Percentiles rank a stretch among this genome's conserved stretches.
Evolutionary conservation across 345 rosid species (phyloP).

Genomic region (Alliaria petiolata): DNA sequence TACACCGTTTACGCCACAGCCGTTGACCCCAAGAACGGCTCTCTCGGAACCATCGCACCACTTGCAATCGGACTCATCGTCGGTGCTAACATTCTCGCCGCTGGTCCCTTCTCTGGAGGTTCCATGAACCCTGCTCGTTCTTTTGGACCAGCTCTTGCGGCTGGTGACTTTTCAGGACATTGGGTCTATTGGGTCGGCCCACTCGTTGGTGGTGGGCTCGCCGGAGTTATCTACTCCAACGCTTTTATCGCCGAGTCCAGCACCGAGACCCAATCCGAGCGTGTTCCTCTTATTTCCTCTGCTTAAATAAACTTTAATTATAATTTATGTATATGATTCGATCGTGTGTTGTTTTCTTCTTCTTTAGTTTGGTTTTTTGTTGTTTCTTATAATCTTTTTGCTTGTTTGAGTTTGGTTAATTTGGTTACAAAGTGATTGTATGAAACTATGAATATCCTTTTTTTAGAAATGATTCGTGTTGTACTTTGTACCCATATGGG

Average conservation of each 20-base stretch:
- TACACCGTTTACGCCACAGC: conserved; percentile 92
- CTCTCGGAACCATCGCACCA: conserved; percentile 78
- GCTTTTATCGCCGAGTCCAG: conserved; percentile 40
- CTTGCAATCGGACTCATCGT: conserved; percentile 88
- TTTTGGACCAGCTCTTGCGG: conserved; percentile 79
- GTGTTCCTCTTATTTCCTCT: conserved; percentile 40
- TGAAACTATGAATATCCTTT: too few relatives aligned
- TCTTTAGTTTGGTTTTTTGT: not conserved
- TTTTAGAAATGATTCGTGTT: too few relatives aligned
- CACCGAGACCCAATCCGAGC: conserved; percentile 19
- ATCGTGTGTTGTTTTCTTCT: not conserved
- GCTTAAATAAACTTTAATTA: not conserved
- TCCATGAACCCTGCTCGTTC: conserved; percentile 96
- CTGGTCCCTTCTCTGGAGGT: conserved; percentile 90
- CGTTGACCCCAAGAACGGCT: conserved; percentile 84
- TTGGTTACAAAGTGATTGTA: not conserved
- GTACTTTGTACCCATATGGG: too few relatives aligned
- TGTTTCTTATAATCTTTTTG: not conserved
- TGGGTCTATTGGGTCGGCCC: conserved; percentile 97
- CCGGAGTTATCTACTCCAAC: conserved; percentile 66
- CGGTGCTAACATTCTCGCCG: conserved; percentile 87
- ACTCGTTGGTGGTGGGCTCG: conserved; percentile 81
- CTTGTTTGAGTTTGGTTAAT: not conserved
- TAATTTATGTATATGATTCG: too few relatives aligned
- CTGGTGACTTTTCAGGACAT: conserved; percentile 66